Base-by-base conservation (phyloP, 2,329 filamentous ascomycete genomes). In the Colletotrichum lentis region DNA sequence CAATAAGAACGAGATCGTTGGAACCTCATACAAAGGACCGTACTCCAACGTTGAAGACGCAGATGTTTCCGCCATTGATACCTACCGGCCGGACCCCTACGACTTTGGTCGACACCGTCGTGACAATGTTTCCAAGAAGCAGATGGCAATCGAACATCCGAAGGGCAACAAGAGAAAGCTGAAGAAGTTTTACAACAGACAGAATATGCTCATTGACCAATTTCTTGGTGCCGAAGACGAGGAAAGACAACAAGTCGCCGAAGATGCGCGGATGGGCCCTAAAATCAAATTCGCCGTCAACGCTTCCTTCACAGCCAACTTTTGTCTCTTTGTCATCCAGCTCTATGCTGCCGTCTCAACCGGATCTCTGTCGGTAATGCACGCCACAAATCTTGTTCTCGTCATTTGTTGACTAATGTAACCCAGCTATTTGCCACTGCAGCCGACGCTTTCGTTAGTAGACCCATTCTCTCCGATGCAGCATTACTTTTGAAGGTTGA, bases 341-440 rank as follows among this genome's bases (percentile, higher is more conserved):
- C 75, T 87, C 61, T 88, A 88, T 73, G 86, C 85, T 49, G 85
- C 85, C 59, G 77, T 87, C 61, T 84, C 84, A 41, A 88, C 85
- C 1, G 84, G 84, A 12, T 90, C 87, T 18, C 80, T 90, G 68
- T 86, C 87, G 67, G 67, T 69, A 69, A 69, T 16, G 44, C 16
- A 5, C 22, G 35, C 37, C 58, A 49, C 37, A 46, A 18, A 35
- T 37, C 55, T 27, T 56, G 55, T 12, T 24, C 55, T 47, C 62
- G 27, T 31, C 20, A 49, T 27, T 2, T 61, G 44, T 69, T 70
- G 61, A 70, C 61, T 46, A 31, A 35, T 49, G 49, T 18, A 56
- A 35, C 47, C 72, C 62, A 79, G 76, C 81, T 90, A 22, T 88
- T 90, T 69, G 87, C 87, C 18, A 90, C 87, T n/a, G 85, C 88